Percentiles rank a stretch among this genome's conserved stretches.
Evolutionary conservation across 768 basidiomycete genomes (phyloP).

Genomic region (Psilocybe azurescens): DNA sequence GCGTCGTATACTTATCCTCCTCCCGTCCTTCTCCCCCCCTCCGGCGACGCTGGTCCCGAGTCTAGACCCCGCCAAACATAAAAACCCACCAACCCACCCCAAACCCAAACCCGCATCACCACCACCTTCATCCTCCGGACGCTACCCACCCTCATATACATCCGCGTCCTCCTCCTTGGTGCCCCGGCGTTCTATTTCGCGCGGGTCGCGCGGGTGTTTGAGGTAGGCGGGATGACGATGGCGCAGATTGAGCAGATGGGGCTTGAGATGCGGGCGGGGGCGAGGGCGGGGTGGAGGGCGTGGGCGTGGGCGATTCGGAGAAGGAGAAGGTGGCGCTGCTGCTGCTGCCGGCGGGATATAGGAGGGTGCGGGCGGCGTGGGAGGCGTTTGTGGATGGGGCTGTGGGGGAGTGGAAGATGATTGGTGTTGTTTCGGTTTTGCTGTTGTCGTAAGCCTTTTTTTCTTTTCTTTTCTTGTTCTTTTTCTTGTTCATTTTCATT

Average conservation of each 20-base stretch:
- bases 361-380: constrained; percentile 27
- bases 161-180: constrained; percentile 47
- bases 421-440: constrained; percentile 34
- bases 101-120: too few relatives aligned
- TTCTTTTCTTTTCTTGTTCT: too few relatives aligned
- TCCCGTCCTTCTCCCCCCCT: too few relatives aligned
- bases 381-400: constrained; percentile 33
- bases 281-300: constrained; percentile 2
- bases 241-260: constrained; percentile 57
- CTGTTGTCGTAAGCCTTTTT: constrained; percentile 25
- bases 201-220: constrained; percentile 66
- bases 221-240: constrained; percentile 63
- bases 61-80: too few relatives aligned
- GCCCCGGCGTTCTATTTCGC: constrained; percentile 71
- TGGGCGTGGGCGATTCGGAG: constrained; percentile 7
- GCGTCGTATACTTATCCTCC: too few relatives aligned
- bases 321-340: too few relatives aligned
- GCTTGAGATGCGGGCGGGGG: constrained; percentile 24
- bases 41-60: too few relatives aligned
- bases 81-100: too few relatives aligned
- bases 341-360: constrained; percentile 20
- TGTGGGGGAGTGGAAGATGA: constrained; percentile 35
- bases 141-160: constrained; percentile 25
- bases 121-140: too few relatives aligned
- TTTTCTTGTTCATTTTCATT: neutral